Base-by-base conservation (phyloP, 2,329 filamentous ascomycete genomes). In the Aspergillus bombycis region DNA sequence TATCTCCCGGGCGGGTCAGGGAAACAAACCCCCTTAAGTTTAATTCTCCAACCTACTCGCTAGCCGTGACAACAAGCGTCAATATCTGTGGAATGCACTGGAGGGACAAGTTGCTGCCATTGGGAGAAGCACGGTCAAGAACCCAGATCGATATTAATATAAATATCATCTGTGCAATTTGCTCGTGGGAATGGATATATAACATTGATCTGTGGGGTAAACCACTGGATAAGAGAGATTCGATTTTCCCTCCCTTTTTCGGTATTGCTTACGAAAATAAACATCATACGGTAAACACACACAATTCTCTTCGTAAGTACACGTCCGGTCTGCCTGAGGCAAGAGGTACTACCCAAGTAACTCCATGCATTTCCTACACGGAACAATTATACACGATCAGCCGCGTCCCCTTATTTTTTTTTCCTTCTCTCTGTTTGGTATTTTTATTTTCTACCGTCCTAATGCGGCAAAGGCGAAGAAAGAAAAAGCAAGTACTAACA, bases 361-460 rank as follows among this genome's bases (percentile, higher is more conserved):
- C 38, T 41, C 19, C 16, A 41, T 41, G 12, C 34, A 38, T 38
- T 50, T 26, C 21, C 12, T 26, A 28, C 46, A n/a, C n/a, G 26
- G n/a, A 52, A 34, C 28, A 52, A 32, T 12, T 26, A 52, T 34
- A 30, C 26, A 52, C 16, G 19, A 52, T 52, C 26, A 62, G 54
- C 58, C 55, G 57, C 59, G 61, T 64, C 54, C 61, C 63, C 53
- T 50, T 59, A 59, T 63, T n/a, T 36, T 58, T 45, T 60, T 63
- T 55, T 46, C n/a, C n/a, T n/a, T n/a, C n/a, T 52, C 45, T 32
- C 26, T 30, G n/a, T 48, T 52, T 9, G 19, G 28, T 32, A 32
- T 12, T 56, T 52, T 26, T 59, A 62, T 61, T 53, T 52, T 52
- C 28, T 10, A 52, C 28, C 28, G 30, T 52, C 28, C 28, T 52